Base-by-base conservation (phyloP, 148 eudicot genomes). In the Diospyros lotus region DNA sequence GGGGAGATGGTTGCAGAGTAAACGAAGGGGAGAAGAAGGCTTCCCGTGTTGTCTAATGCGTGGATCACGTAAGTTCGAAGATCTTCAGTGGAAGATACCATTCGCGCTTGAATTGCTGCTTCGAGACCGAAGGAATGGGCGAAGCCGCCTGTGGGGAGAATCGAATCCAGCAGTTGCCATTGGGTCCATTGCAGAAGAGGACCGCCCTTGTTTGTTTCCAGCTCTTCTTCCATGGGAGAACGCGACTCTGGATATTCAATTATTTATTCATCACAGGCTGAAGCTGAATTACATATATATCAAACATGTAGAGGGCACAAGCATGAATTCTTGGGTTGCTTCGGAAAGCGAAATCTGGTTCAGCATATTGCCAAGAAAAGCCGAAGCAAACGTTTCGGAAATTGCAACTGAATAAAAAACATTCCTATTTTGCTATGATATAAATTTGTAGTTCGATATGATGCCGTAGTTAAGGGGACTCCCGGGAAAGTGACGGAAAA, bases 81-180 rank as follows among this genome's bases (percentile, higher is more conserved):
- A 78, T 86, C 86, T 79, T 94, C 88, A 2, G 83, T 81, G 55
- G 48, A 46, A 69, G 73, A 77, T 62, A 94, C 90, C 28, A 89
- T 46, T 66, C 78, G 79, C 53, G 96, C 77, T 82, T 94, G 98
- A 50, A 86, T 82, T 45, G 98, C 95, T 58, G 98, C 93, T 74
- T 94, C 98, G 0, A 94, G 90, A 53, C 98, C 97, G 13, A 82
- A 84, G 42, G 98, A 94, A 85, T 92, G 98, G 71, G 98, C 98
- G 77, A 94, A 94, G 63, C 97, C 98, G 18, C 98, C 98, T 14
- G 98, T 94, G 11, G 98, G 97, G 60, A 94, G 92, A 71, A 92
- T 76, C 52, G 98, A 94, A 76, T 94, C 98, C 0, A 94, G 79
- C 58, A 94, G 79, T 58, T 94, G 98, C 98, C 98, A 94, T 75